phyloP scores from a whole-genome alignment of 2,329 filamentous ascomycete genomes.

The Xylariales sp. region DNA sequence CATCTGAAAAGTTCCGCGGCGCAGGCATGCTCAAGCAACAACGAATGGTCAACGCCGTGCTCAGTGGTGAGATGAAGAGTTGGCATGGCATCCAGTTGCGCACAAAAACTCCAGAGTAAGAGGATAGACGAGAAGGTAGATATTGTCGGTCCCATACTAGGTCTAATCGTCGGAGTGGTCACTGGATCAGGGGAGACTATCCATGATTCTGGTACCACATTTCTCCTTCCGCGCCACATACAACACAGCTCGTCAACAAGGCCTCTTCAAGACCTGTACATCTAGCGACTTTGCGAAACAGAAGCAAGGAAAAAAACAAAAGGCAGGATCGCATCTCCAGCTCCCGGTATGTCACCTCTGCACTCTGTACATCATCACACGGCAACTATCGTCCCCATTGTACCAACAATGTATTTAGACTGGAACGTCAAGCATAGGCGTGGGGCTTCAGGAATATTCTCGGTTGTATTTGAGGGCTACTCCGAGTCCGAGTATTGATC shows the following conservation, averaged over 20 bases:
- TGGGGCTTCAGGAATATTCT: constrained; percentile 8
- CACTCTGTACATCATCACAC: constrained; percentile 20
- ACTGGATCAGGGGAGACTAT: not conserved
- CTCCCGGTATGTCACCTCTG: not conserved
- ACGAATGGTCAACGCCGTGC: constrained; percentile 78
- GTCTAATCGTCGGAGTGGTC: not conserved
- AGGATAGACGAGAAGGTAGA: not conserved
- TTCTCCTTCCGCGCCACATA: constrained; percentile 5
- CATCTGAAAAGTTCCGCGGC: constrained; percentile 77
- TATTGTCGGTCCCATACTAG: not conserved
- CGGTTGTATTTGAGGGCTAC: not conserved
- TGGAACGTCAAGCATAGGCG: constrained; percentile 9
- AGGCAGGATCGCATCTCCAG: constrained; percentile 6
- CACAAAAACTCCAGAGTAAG: constrained; percentile 66
- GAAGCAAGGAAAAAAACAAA: constrained; percentile 1
- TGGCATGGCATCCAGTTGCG: constrained; percentile 88
- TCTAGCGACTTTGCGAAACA: constrained; percentile 1
- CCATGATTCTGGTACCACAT: constrained; percentile 11
- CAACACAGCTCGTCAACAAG: not conserved
- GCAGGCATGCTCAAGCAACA: constrained; percentile 83
- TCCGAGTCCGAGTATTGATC: not conserved
- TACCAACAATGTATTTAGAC: constrained; percentile 32
- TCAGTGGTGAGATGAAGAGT: constrained; percentile 79
- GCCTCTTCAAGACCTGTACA: not conserved
- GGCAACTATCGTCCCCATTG: constrained; percentile 12